Evolutionary conservation across 305 asterid genomes (phyloP), one percentile per base, ranked within the genome.

Genomic region (Solanum aculeatissimum): DNA sequence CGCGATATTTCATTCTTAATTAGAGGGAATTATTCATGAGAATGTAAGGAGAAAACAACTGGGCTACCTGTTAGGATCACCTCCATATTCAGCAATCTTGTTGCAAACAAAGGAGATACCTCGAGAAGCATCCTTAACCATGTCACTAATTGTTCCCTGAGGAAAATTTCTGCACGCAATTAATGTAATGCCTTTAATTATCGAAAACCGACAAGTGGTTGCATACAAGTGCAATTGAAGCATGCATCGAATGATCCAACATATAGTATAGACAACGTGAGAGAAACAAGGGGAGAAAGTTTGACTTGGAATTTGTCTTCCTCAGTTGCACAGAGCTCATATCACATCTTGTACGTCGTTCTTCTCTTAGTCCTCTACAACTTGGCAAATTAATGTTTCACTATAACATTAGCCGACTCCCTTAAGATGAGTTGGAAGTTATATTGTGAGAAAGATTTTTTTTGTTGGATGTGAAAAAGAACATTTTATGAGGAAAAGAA

Each of bases 101-200:
- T 95, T 96, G 94, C 95, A 95, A 60, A 96, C 89, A 84, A 89
- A 96, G 85, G 97, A 93, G 90, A 96, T 93, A 45, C 98, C 99
- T 90, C 92, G 91, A 87, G 98, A 90, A 87, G 98, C 99, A 92
- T 96, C 99, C 88, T 89, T 90, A 81, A 96, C 91, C 99, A 96
- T 96, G 78, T 96, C 97, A 74, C 96, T 83, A 40, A 96, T 96
- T 81, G 99, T 96, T 89, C 94, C 99, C 90, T 96, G 98, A 55
- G 99, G 99, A 89, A 95, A 96, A 89, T 96, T 96, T 92, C 99
- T 96, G 94, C 92, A 88, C 53, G 84, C 81, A 87, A 71, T 65
- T 77, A 84, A 68, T 71, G 83, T 53, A 78, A 16, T 9, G 2
- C 49, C 49, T 53, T 78, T 19, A 78, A 65, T 6, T 53, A 82